Conservation (phyloP, 2,329 filamentous ascomycete species). For the Aspergillus udagawae region DNA sequence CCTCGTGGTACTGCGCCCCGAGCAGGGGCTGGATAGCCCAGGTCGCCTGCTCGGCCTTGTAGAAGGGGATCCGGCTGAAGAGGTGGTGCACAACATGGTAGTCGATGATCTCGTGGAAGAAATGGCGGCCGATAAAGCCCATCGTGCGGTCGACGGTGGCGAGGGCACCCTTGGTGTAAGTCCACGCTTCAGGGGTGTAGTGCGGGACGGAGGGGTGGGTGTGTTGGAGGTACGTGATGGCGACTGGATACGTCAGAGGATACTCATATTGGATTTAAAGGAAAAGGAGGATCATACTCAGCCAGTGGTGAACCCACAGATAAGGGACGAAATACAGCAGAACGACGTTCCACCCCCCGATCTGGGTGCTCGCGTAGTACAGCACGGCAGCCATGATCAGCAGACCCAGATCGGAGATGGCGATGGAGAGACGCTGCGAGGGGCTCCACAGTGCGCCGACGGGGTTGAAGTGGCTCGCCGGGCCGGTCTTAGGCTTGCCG, state of each 20-base stretch:
- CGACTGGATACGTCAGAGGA: constrained; percentile 44
- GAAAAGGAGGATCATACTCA: constrained; percentile 45
- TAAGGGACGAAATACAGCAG: constrained; percentile 63
- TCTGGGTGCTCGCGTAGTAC: constrained; percentile 49
- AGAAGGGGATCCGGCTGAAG: constrained; percentile 60
- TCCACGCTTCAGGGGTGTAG: constrained; percentile 58
- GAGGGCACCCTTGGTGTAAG: constrained; percentile 58
- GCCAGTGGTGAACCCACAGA: constrained; percentile 68
- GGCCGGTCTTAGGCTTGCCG: constrained; percentile 15
- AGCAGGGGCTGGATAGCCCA: constrained; percentile 55
- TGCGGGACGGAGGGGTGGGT: constrained; percentile 57
- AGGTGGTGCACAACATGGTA: constrained; percentile 62
- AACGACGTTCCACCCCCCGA: constrained; percentile 56
- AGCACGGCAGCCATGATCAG: constrained; percentile 49
- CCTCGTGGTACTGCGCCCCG: constrained; percentile 48
- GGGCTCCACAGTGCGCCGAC: constrained; percentile 58
- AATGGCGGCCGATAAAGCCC: constrained; percentile 60
- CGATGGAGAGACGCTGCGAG: constrained; percentile 54
- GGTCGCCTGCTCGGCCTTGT: constrained; percentile 58
- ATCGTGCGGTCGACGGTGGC: constrained; percentile 63
- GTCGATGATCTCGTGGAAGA: constrained; percentile 65
- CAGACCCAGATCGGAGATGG: constrained; percentile 59
- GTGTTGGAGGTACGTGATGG: constrained; percentile 73
- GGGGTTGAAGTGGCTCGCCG: constrained; percentile 56
- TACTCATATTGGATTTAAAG: neutral